Base-by-base conservation (phyloP, 441 rosid genomes). In the Adansonia gregorii region DNA sequence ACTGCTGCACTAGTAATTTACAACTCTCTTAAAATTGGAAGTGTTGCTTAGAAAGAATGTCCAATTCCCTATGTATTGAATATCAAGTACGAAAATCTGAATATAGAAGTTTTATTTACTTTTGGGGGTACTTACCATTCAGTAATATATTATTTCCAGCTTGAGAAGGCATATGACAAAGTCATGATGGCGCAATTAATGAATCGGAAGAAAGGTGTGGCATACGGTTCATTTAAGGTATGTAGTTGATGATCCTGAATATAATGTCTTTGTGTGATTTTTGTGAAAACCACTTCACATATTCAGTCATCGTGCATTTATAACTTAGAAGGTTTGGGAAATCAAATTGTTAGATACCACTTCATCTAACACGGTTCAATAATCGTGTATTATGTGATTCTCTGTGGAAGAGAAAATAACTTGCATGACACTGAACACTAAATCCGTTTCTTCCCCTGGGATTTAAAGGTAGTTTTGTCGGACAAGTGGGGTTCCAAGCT, bases 81-180 rank as follows among this genome's bases (percentile, higher is more conserved):
- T 72, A 39, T 52, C 52, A 9, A 10, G 8, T 35, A 55, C 0
- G 6, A 5, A 9, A 35, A 4, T 72, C 3, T 72, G 31, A 52
- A 72, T 55, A 55, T 55, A 10, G 51, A 72, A 39, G 3, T 10
- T 72, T 58, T 55, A 6, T 35, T 19, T 55, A 17, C 65, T 41
- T 56, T 39, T 72, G 35, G 10, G 55, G 66, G 19, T 46, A 41
- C 35, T 72, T 56, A 56, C 4, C 27, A 8, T 70, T 27, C 67
- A 31, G 45, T 66, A 67, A 64, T 70, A 51, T 71, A 24, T 69
- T 63, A 19, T 72, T 82, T 82, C 39, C 87, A 95, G 98, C 92
- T 95, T 79, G 99, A 94, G 87, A 92, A 91, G 86, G 98, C 98
- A 15, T 95, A 95, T 81, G 98, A 95, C 87, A 92, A 90, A 83